Conservation (phyloP, 768 basidiomycete genomes). For the Lentinus tigrinus region DNA sequence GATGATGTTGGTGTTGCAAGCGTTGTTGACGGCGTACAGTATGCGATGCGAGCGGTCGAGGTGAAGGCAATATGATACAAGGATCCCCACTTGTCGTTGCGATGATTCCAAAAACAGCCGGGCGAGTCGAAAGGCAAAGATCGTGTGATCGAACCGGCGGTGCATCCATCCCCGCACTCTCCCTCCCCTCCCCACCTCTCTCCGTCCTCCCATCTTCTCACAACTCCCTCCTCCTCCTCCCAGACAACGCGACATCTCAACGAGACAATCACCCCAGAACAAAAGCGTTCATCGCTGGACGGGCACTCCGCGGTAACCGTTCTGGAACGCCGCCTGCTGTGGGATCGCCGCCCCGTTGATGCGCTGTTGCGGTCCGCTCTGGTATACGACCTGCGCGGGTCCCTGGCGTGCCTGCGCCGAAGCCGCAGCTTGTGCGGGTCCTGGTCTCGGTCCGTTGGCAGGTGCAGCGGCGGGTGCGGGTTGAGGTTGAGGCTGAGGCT, state of each 20-base stretch:
- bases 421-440: constrained; percentile 19
- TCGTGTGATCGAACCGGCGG: constrained; percentile 10
- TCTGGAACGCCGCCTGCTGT: constrained; percentile 24
- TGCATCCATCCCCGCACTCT: neutral
- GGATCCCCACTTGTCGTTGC: constrained; percentile 17
- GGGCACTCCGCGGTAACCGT: constrained; percentile 28
- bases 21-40: neutral
- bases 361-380: constrained; percentile 26
- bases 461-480: neutral
- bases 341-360: constrained; percentile 28
- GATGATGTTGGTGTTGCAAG: neutral
- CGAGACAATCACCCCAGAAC: neutral
- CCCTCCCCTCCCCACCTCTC: constrained; percentile 12
- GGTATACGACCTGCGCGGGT: constrained; percentile 30
- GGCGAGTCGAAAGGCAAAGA: constrained; percentile 1
- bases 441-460: constrained; percentile 31
- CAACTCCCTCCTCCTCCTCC: neutral
- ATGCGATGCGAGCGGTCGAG: constrained; percentile 7
- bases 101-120: constrained; percentile 1
- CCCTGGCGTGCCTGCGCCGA: constrained; percentile 24
- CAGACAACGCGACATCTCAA: neutral
- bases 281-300: constrained; percentile 24
- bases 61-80: constrained; percentile 19
- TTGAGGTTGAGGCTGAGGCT: constrained; percentile 33
- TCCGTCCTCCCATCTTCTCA: neutral